Percentiles rank a stretch among this genome's conserved stretches.
phyloP scores from a whole-genome alignment of 345 rosid genomes.

The Eucalyptus caleyi region DNA sequence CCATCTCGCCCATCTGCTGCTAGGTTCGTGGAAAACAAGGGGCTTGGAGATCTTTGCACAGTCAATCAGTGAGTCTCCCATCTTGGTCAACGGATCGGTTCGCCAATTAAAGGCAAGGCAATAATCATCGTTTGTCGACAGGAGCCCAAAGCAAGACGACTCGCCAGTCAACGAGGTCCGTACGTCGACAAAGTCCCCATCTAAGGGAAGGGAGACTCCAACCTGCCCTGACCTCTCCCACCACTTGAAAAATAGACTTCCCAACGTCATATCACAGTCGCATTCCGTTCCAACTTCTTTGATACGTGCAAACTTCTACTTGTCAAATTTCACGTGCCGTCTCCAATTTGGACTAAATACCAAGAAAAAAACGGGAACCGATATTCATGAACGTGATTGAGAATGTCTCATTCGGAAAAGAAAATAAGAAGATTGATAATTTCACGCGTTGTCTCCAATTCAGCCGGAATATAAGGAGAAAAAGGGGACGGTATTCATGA shows the following conservation, averaged over 20 bases:
- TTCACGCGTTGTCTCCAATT: fast-evolving
- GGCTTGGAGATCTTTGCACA: background rate
- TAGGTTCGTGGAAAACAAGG: background rate
- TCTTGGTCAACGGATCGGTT: background rate
- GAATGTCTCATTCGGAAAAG: fast-evolving
- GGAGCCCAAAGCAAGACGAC: no score
- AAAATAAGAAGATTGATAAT: no score
- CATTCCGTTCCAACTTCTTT: no score
- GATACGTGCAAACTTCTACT: no score
- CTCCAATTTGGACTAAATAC: fast-evolving
- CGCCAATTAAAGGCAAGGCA: background rate
- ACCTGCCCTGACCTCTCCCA: no score
- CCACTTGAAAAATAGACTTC: no score
- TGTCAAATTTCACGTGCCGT: no score
- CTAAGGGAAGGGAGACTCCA: background rate
- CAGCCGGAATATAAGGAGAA: fast-evolving
- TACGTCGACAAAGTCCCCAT: background rate
- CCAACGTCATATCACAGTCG: no score
- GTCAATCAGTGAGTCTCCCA: no score
- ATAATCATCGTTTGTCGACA: background rate
- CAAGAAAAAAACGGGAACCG: fast-evolving
- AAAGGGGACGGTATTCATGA: fast-evolving
- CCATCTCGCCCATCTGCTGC: background rate
- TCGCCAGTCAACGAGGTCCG: no score
- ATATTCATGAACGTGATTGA: fast-evolving